phyloP scores from a whole-genome alignment of 2,329 filamentous ascomycete genomes.

The Plectosphaerella plurivora region DNA sequence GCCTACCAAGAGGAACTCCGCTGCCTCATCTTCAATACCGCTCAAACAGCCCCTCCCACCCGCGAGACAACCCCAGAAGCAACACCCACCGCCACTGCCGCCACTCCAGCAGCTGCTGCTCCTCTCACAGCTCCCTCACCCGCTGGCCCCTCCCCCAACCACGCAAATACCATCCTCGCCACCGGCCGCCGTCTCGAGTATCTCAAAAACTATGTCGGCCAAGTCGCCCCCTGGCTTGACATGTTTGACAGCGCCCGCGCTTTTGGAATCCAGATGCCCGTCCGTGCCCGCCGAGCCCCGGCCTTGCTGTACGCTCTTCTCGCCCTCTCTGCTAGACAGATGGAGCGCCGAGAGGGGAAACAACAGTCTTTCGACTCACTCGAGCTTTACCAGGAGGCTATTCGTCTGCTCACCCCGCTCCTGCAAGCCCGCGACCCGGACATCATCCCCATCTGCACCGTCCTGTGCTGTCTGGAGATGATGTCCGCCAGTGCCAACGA shows the following conservation, averaged over 20 bases:
- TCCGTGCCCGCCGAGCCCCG: conserved; percentile 40
- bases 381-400: conserved; percentile 51
- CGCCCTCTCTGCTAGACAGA: conserved; percentile 49
- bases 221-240: conserved; percentile 53
- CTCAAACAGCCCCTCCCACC: conserved; percentile 36
- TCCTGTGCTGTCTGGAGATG: conserved; percentile 37
- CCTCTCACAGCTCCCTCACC: conserved; percentile 7
- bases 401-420: conserved; percentile 33
- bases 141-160: conserved; percentile 4
- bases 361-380: conserved; percentile 44
- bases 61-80: conserved; percentile 29
- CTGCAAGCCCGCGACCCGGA: conserved; percentile 25
- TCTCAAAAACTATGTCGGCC: conserved; percentile 45
- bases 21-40: conserved; percentile 39
- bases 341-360: conserved; percentile 43
- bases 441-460: conserved; percentile 31
- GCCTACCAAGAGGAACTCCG: conserved; percentile 41
- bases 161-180: conserved; percentile 16
- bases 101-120: conserved; percentile 18
- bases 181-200: conserved; percentile 30
- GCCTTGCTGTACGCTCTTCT: conserved; percentile 47
- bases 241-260: conserved; percentile 51
- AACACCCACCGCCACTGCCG: conserved; percentile 34
- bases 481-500: conserved; percentile 36
- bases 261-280: conserved; percentile 48